These are phyloP conservation scores for Mortierella polycephala DNA, from an alignment of 371 early-diverging fungal species.

Conservation along the genomic window DNA sequence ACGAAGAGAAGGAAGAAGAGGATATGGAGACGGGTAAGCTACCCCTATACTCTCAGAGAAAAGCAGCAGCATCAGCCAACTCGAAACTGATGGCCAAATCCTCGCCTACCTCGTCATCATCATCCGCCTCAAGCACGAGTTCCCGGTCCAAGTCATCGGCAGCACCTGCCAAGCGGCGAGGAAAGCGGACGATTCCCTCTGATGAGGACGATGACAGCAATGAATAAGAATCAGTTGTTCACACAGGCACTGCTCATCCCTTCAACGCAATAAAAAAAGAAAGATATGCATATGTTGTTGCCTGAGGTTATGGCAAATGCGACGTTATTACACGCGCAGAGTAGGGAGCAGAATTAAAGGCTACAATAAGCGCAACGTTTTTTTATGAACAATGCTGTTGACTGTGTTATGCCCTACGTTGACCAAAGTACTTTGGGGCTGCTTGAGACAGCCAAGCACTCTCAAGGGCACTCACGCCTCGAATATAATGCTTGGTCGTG, in stretches of 20 bases:
- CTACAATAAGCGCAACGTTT: no score
- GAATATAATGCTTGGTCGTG: conserved; percentile 89
- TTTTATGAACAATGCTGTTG: background rate
- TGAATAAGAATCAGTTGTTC: background rate
- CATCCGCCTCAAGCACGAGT: conserved; percentile 10
- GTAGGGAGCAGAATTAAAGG: background rate
- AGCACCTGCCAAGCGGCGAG: conserved; percentile 12
- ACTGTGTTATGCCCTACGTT: conserved; percentile 17
- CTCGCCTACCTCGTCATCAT: conserved; percentile 18
- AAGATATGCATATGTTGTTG: background rate
- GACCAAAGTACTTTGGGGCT: conserved; percentile 83
- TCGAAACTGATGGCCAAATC: conserved; percentile 35
- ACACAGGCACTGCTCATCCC: no score
- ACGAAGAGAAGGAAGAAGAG: conserved; percentile 27
- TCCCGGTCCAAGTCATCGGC: conserved; percentile 9
- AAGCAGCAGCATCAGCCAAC: conserved; percentile 44
- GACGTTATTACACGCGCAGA: background rate
- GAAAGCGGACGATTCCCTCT: conserved; percentile 15
- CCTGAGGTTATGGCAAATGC: no score
- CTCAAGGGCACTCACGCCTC: conserved; percentile 86
- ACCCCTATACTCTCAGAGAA: conserved; percentile 36
- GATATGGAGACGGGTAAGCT: conserved; percentile 22
- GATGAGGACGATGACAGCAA: conserved; percentile 35
- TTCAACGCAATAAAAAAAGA: background rate
- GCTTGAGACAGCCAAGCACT: conserved; percentile 85